Conservation (phyloP, 1,139 yeast genomes). For the Protomyces inouyei region DNA sequence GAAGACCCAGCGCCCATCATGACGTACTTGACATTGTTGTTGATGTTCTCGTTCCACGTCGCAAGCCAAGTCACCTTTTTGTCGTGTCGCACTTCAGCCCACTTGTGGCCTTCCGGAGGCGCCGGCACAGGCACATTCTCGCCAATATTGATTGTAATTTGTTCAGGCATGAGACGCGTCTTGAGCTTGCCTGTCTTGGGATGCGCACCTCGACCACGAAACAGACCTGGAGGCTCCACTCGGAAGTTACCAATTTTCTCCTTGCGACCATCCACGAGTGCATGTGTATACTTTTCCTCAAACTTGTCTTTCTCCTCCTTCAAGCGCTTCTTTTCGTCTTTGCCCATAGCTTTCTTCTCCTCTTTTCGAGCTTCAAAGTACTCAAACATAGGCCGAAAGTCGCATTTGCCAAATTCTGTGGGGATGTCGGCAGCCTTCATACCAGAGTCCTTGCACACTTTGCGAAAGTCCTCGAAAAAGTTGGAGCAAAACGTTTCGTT, state of each 20-base stretch:
- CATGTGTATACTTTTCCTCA: conserved; percentile 78
- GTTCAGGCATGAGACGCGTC: conserved; percentile 76
- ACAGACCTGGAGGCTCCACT: conserved; percentile 93
- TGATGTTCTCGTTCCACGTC: conserved; percentile 92
- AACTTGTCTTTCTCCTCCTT: conserved; percentile 66
- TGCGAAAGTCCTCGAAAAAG: conserved; percentile 71
- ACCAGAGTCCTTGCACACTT: conserved; percentile 64
- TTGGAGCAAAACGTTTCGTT: conserved; percentile 83
- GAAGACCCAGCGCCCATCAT: conserved; percentile 89
- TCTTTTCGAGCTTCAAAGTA: conserved; percentile 67
- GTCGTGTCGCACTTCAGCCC: conserved; percentile 90
- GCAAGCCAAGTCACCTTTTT: conserved; percentile 94
- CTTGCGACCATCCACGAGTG: conserved; percentile 77
- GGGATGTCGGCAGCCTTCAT: conserved; percentile 38
- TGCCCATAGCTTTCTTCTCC: conserved; percentile 61
- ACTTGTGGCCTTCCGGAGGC: conserved; percentile 79
- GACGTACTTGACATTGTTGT: conserved; percentile 78
- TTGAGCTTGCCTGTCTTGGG: conserved; percentile 84
- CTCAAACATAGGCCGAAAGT: conserved; percentile 68
- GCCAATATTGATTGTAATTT: conserved; percentile 77
- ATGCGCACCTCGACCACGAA: conserved; percentile 95
- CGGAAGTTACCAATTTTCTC: conserved; percentile 92
- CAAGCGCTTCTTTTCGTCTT: conserved; percentile 66
- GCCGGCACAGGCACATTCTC: conserved; percentile 66
- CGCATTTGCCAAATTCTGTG: conserved; percentile 64